Conservation (phyloP, 1,139 yeast species). For the Blastobotrys illinoisensis region DNA sequence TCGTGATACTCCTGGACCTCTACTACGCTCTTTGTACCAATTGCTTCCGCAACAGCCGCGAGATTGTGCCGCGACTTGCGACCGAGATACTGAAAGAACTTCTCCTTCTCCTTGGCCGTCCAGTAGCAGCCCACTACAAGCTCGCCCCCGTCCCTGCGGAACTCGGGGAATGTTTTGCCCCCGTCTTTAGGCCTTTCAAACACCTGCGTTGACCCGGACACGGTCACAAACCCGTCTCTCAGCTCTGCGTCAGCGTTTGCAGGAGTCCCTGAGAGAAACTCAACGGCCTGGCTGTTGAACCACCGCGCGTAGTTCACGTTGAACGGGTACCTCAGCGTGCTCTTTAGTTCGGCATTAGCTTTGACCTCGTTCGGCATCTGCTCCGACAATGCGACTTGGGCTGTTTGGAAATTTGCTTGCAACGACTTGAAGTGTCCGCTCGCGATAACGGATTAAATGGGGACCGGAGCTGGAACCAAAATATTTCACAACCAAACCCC, state of each 20-base stretch:
- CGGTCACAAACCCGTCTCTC: background rate
- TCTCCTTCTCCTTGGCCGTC: constrained; percentile 40
- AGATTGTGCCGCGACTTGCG: constrained; percentile 47
- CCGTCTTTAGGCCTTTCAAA: background rate
- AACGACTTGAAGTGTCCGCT: too few species aligned
- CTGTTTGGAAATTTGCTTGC: too few species aligned
- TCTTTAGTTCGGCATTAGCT: background rate
- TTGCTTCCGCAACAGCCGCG: constrained; percentile 37
- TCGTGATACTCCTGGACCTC: constrained; percentile 48
- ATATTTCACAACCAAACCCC: background rate
- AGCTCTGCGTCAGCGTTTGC: constrained; percentile 1
- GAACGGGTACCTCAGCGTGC: background rate
- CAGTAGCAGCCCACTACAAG: constrained; percentile 28
- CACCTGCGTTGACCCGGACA: background rate
- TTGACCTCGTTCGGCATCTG: background rate
- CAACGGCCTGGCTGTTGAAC: constrained; percentile 18
- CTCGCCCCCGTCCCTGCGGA: background rate
- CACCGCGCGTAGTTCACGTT: constrained; percentile 14
- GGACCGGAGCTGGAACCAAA: background rate
- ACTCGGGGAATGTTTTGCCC: background rate
- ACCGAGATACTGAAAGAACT: constrained; percentile 40
- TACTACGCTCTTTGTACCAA: constrained; percentile 40
- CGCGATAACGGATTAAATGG: background rate
- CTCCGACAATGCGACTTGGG: background rate
- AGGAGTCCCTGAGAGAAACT: constrained; percentile 13